A percentile compares a stretch with the other conserved stretches of the same genome.
Conservation (phyloP, 225 moss, liverwort and hornwort species). For the Thuidium tamariscinum region DNA sequence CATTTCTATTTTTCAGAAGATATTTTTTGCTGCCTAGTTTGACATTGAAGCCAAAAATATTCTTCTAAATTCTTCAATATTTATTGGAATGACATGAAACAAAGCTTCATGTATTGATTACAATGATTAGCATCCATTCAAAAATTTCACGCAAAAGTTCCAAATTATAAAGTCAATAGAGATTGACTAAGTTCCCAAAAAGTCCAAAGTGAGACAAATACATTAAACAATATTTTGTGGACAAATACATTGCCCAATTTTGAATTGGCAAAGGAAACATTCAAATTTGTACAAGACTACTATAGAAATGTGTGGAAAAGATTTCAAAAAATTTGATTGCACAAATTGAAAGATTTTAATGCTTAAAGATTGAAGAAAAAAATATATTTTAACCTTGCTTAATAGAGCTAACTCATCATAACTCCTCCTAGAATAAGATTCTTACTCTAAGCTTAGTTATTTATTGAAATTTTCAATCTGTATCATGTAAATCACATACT, state of each 20-base stretch:
- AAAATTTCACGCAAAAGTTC: neutral
- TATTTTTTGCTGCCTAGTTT: fast-evolving
- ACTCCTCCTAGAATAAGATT: fast-evolving
- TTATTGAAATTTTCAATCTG: neutral
- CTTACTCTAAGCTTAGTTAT: neutral
- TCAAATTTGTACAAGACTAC: neutral
- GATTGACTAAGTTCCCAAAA: neutral
- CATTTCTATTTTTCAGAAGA: neutral
- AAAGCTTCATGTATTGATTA: neutral
- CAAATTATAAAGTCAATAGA: neutral
- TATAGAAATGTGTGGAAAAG: fast-evolving
- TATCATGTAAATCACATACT: no score
- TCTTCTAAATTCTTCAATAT: neutral
- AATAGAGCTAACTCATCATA: fast-evolving
- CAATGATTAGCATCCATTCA: neutral
- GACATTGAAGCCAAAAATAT: neutral
- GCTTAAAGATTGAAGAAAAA: neutral
- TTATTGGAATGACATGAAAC: neutral
- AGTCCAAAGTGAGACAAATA: no score
- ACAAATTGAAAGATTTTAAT: neutral
- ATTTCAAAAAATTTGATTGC: fast-evolving
- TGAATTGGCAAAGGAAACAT: fast-evolving
- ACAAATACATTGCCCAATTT: neutral
- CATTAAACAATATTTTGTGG: neutral
- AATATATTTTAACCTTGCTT: neutral